A percentile compares a stretch with the other conserved stretches of the same genome.
These are phyloP conservation scores for Chlorella sp. DNA, from an alignment of 139 green algal genomes.

Conservation along the genomic window DNA sequence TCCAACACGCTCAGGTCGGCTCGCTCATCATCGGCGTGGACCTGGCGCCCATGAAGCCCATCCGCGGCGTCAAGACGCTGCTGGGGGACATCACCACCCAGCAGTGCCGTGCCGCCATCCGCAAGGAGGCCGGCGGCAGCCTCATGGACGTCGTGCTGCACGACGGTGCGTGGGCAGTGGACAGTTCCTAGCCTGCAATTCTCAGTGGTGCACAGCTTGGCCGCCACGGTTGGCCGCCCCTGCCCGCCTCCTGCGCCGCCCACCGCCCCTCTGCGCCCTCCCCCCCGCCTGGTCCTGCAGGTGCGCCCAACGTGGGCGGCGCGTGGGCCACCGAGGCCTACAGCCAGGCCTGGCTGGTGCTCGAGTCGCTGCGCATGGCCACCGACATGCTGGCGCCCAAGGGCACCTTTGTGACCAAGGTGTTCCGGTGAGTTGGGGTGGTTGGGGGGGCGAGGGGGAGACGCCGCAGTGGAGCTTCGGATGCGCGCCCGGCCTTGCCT, in stretches of 20 bases:
- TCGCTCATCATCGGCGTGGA: constrained; percentile 94
- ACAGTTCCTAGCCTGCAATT: background rate
- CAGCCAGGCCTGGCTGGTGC: constrained; percentile 88
- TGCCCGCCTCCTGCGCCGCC: background rate
- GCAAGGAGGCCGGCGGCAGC: constrained; percentile 74
- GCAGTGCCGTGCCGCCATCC: constrained; percentile 68
- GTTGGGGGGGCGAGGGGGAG: background rate
- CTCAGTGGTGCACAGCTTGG: background rate
- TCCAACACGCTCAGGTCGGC: too few species aligned
- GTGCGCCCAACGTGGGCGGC: constrained; percentile 97
- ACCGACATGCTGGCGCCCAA: constrained; percentile 88
- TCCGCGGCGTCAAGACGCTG: constrained; percentile 86
- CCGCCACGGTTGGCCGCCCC: background rate
- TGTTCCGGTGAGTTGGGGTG: constrained; percentile 79
- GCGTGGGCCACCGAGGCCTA: constrained; percentile 92
- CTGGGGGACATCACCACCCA: constrained; percentile 96
- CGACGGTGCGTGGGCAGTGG: constrained; percentile 70
- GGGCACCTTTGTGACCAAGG: constrained; percentile 97
- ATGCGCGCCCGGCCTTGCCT: background rate
- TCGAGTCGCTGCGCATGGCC: constrained; percentile 93
- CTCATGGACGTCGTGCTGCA: constrained; percentile 96
- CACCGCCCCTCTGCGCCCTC: background rate
- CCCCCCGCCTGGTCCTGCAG: background rate
- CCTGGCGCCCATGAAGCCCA: constrained; percentile 91
- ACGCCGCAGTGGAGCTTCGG: background rate